These are phyloP conservation scores for Thymus mandschuricus DNA, from an alignment of 257 asterid genomes.

Conservation along the genomic window DNA sequence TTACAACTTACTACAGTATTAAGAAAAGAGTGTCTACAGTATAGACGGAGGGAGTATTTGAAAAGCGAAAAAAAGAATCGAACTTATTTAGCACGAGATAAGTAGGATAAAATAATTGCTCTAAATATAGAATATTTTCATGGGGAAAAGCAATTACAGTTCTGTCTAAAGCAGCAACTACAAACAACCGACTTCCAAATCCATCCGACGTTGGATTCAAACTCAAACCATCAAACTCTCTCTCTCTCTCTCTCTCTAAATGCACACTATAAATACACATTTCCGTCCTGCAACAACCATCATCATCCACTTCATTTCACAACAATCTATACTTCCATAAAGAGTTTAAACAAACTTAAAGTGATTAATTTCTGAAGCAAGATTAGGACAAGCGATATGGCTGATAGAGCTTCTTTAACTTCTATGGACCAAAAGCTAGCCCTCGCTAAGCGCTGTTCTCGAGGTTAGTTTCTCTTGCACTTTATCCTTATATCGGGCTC, in stretches of 20 bases:
- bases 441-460: slow-evolving; percentile 76
- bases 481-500: background rate
- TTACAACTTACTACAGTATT: too few species aligned
- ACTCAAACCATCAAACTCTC: slow-evolving; percentile 36
- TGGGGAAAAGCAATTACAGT: background rate
- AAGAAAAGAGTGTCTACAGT: too few species aligned
- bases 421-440: slow-evolving; percentile 71
- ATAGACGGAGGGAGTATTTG: too few species aligned
- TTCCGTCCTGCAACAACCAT: background rate
- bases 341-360: background rate
- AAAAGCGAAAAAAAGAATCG: too few species aligned
- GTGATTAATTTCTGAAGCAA: background rate
- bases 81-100: too few species aligned
- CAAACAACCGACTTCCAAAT: slow-evolving; percentile 26
- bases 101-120: background rate
- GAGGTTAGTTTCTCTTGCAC: slow-evolving; percentile 44
- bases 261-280: slow-evolving; percentile 23
- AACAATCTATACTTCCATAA: too few species aligned
- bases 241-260: background rate
- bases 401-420: slow-evolving; percentile 45
- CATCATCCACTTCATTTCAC: background rate
- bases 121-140: background rate
- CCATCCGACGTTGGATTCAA: slow-evolving; percentile 22
- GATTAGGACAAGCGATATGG: slow-evolving; percentile 42
- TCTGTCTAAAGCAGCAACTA: background rate